phyloP scores from a whole-genome alignment of 2,329 filamentous ascomycete genomes.

The Cladophialophora chaetospira region DNA sequence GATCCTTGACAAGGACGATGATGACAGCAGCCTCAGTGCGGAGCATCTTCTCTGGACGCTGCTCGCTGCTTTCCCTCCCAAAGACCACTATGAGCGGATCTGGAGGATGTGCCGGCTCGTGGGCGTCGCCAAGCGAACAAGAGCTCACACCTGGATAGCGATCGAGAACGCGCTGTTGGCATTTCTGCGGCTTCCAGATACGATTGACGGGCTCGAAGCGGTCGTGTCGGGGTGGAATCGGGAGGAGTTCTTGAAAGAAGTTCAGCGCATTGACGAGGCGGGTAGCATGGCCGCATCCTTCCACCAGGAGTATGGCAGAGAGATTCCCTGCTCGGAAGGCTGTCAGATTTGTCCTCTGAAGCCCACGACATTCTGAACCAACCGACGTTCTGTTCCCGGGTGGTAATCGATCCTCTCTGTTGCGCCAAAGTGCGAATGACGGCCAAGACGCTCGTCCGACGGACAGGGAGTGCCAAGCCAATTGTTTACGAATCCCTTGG shows the following conservation, averaged over 20 bases:
- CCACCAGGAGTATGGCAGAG: background rate
- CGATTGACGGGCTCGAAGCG: background rate
- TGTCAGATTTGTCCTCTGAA: conserved; percentile 19
- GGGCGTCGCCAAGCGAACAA: conserved; percentile 14
- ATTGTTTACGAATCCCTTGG: too few relatives aligned
- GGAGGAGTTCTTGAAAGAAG: conserved; percentile 4
- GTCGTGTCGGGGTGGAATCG: conserved; percentile 5
- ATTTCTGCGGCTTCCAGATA: conserved; percentile 12
- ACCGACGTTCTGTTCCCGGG: too few relatives aligned
- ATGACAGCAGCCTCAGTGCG: conserved; percentile 19
- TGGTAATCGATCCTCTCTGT: too few relatives aligned
- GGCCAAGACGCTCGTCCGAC: too few relatives aligned
- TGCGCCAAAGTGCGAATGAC: too few relatives aligned
- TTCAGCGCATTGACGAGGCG: background rate
- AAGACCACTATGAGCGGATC: conserved; percentile 13
- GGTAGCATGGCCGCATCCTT: background rate
- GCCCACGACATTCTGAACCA: conserved; percentile 7
- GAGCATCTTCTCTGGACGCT: conserved; percentile 23
- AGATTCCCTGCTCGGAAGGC: conserved; percentile 4
- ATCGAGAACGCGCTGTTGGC: conserved; percentile 13
- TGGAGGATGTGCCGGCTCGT: conserved; percentile 19
- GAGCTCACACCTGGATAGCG: conserved; percentile 6
- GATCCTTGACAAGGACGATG: conserved; percentile 18
- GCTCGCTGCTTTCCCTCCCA: background rate
- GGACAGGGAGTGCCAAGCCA: too few relatives aligned